These are phyloP conservation scores for Corylus heterophylla DNA, from an alignment of 306 rosid species.

Conservation along the genomic window DNA sequence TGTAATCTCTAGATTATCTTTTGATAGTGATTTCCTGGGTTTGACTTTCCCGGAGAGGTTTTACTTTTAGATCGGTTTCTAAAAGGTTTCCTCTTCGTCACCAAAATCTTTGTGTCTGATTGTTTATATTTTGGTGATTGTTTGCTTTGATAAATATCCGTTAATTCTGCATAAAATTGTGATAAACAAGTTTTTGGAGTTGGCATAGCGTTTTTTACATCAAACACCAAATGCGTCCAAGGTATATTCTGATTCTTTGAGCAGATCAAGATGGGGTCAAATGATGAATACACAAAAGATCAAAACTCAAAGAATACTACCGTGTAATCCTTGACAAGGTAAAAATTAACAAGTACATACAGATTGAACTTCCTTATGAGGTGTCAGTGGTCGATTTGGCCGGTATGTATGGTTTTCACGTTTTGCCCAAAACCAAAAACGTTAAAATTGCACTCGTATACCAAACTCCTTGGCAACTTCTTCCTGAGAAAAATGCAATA, in stretches of 20 bases:
- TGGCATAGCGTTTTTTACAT: no score
- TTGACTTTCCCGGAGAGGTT: no score
- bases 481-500: constrained; percentile 27
- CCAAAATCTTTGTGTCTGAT: no score
- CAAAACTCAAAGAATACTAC: neutral
- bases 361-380: constrained; percentile 44
- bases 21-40: no score
- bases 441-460: constrained; percentile 45
- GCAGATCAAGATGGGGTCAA: neutral
- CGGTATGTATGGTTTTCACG: constrained; percentile 52
- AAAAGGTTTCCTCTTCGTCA: no score
- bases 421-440: constrained; percentile 54
- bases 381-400: constrained; percentile 46
- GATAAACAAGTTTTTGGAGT: no score
- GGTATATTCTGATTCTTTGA: neutral
- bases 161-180: no score
- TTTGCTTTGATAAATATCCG: no score
- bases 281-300: neutral
- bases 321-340: neutral
- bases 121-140: no score
- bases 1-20: no score
- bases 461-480: constrained; percentile 54
- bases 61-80: no score
- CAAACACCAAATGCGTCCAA: neutral
- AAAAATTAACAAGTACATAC: constrained; percentile 18